Base-by-base conservation (phyloP, 257 asterid genomes). In the Osmanthus fragrans region DNA sequence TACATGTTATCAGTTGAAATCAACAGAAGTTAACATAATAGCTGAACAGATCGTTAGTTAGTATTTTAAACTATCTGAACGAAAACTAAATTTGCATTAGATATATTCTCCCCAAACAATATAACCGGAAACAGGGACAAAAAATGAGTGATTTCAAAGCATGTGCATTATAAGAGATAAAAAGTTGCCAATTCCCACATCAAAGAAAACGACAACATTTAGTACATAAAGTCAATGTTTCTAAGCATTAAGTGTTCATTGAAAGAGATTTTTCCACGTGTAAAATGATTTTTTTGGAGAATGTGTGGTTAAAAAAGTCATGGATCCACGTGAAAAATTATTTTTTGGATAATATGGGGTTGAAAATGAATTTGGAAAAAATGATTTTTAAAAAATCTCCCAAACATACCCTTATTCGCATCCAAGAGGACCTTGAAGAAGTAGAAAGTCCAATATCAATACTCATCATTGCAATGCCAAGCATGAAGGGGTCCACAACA, bases 1-100 rank as follows among this genome's bases (percentile, higher is more conserved):
- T 29, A 78, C 74, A 86, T 81, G 71, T 73, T 70, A 72, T 66
- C 23, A 15, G 7, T 40, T 42, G 69, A 23, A 40, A 68, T 70
- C 80, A 82, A 37, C 37, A 33, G 71, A 40, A 21, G 12, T 7
- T 39, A 36, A 68, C n/a, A 23, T 32, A 68, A 56, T 54, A 51
- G 83, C 66, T 63, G 70, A 78, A 33, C 68, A 75, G 15, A 36
- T 23, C 39, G 36, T 71, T 64, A 56, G 58, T 8, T 63, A 81
- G 69, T 75, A 75, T 63, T 73, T 76, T 36, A 70, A 73, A 77
- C 69, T 68, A 32, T 51, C 76, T 23, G 63, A 72, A 60, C 56
- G 82, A 73, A 29, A 65, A 69, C 40, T 73, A 42, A 51, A 33
- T 73, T 39, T 25, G 74, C 70, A 40, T 47, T 39, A 51, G 63